Base-by-base conservation (phyloP, 805 yeast species). In the Cyberlindnera veronae region DNA sequence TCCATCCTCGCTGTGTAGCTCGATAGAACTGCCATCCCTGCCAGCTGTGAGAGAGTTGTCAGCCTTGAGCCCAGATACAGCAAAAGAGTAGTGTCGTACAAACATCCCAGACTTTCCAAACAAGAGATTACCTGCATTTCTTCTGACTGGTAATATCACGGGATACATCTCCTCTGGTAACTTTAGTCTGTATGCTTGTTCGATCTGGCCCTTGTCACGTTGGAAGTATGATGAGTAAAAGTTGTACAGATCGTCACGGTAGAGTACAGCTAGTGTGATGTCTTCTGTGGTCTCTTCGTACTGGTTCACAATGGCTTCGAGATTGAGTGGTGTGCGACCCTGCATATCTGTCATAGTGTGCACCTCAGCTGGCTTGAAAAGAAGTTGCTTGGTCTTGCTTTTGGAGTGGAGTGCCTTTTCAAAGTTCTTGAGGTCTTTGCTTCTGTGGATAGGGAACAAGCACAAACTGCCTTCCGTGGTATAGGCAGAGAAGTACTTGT, bases 391-490 rank as follows among this genome's bases (percentile, higher is more conserved):
- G 10, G 28, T 12, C 24, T 36, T 42, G 10, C 24, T 19, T 14
- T 32, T 24, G 10, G 38, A 29, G 11, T 33, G 38, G 6, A 43
- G 36, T 4, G 53, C 49, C 35, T 40, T 47, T 12, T 27, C 41
- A 26, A 49, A 49, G 29, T 49, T 49, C 33, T 42, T 36, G 23
- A 39, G 19, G 17, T 46, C 48, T 21, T 39, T 45, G 8, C 34
- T 27, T 21, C 45, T 38, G 21, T 40, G 37, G 14, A 46, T 17
- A 4, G 40, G 36, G 28, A 42, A 52, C 6, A 50, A 17, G 6
- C 39, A 36, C 3, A 45, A 26, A 7, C 34, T 38, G 1, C 58
- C 58, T 32, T 54, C 51, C 8, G 31, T 38, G 3, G 58, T 51
- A 15, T 42, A 41, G 12, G 44, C 26, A 3, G 51, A 40, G 7